Evolutionary conservation across 108 stramenopile species (phyloP), one percentile per base, ranked within the genome.

Genomic region (Aurantiochytrium sp.): DNA sequence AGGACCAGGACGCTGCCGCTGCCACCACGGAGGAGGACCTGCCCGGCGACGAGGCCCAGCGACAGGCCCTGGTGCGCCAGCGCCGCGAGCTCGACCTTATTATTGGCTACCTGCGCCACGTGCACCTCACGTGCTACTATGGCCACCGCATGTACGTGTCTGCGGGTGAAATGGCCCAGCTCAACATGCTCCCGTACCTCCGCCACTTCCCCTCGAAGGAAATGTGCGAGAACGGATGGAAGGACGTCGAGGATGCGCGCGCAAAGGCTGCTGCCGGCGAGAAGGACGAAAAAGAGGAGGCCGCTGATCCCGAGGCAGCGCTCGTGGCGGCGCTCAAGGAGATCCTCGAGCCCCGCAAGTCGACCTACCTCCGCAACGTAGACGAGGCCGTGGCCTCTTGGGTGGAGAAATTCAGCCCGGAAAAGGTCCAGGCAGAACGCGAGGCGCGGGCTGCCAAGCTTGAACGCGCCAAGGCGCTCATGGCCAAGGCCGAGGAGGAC

Each of bases 21-120:
- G 68, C 31, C 15, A 32, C 31, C 31, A 32, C 27, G n/a, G 31
- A 31, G 68, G 45, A 48, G 73, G 73, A 37, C 12, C 12, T 10
- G 34, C 10, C 59, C 27, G 59, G 24, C n/a, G 15, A 3, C 59
- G 59, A 6, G 10, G 24, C 22, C 10, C 22, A 32, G 59, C 1
- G 22, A 2, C 8, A 34, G n/a, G 73, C 50, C 19, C 24, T 81
- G n/a, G 39, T 15, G 73, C 73, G 73, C 27, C 21, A 81, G 73
- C 42, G 39, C 42, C n/a, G 73, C 39, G 73, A 81, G 24, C 73
- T 81, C 19, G 73, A 81, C 2, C 21, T 81, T 17, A 48, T 81
- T 12, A 17, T 81, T 12, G 73, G 42, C n/a, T 81, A 81, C 73
- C 39, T 81, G 39, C 73, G 73, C 39, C 42, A 81, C 73, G 73